Percentiles rank a stretch among this genome's conserved stretches.
phyloP scores from a whole-genome alignment of 805 yeast species.

The Millerago galiae region DNA sequence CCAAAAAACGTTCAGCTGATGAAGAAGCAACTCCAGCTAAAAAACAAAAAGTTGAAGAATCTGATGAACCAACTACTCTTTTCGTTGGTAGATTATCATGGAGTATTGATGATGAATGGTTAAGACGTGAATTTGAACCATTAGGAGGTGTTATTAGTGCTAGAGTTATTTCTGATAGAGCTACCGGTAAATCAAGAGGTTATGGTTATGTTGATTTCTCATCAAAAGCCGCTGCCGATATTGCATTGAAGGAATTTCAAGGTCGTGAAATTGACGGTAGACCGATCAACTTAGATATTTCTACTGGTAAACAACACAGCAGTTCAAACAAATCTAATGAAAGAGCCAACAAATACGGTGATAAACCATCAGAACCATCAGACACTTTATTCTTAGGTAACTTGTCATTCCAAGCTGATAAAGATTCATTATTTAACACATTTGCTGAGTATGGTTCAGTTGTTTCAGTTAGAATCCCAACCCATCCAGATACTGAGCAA shows the following conservation, averaged over 20 bases:
- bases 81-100: constrained; percentile 97
- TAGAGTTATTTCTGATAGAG: constrained; percentile 91
- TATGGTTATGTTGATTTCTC: constrained; percentile 96
- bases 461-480: constrained; percentile 89
- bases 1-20: constrained; percentile 31
- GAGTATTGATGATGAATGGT: constrained; percentile 95
- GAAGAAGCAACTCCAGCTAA: constrained; percentile 28
- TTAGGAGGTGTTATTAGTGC: constrained; percentile 80
- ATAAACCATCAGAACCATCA: constrained; percentile 84
- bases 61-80: constrained; percentile 73
- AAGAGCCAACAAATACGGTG: constrained; percentile 89
- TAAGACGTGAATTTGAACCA: constrained; percentile 77
- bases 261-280: constrained; percentile 97
- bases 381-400: constrained; percentile 96
- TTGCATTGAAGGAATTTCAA: constrained; percentile 78
- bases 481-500: constrained; percentile 97
- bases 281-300: constrained; percentile 88
- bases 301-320: constrained; percentile 72
- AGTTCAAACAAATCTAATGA: constrained; percentile 48
- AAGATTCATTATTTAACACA: constrained; percentile 66
- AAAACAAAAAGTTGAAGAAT: constrained; percentile 32
- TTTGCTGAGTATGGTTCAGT: constrained; percentile 80
- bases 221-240: constrained; percentile 69
- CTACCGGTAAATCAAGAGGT: constrained; percentile 90
- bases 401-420: constrained; percentile 83